phyloP scores from a whole-genome alignment of 805 yeast genomes.

The Yamadazyma sp. region DNA sequence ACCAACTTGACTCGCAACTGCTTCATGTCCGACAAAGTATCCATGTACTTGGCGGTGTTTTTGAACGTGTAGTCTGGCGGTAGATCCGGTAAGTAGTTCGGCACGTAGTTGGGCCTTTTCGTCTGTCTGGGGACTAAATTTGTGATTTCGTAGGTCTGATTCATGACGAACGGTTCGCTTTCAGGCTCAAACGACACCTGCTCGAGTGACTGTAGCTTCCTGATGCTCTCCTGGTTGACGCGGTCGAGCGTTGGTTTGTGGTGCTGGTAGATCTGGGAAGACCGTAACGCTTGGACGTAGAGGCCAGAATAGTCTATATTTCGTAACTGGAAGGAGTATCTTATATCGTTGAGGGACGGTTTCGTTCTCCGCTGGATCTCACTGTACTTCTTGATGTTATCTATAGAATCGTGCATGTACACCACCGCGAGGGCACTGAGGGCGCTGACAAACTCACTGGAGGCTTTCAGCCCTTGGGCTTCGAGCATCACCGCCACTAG shows the following conservation, averaged over 20 bases:
- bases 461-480: conserved; percentile 23
- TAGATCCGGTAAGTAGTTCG: conserved; percentile 77
- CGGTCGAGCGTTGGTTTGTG: conserved; percentile 13
- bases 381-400: conserved; percentile 48
- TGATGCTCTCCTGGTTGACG: conserved; percentile 14
- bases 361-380: conserved; percentile 59
- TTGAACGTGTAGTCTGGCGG: conserved; percentile 95
- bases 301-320: conserved; percentile 41
- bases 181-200: conserved; percentile 31
- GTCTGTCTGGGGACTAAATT: conserved; percentile 54
- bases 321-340: conserved; percentile 44
- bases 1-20: conserved; percentile 69
- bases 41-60: conserved; percentile 67
- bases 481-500: conserved; percentile 25
- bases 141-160: conserved; percentile 50
- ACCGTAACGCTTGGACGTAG: conserved; percentile 30
- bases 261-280: conserved; percentile 19
- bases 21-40: conserved; percentile 66
- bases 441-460: conserved; percentile 27
- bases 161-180: conserved; percentile 54
- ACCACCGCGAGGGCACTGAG: conserved; percentile 27
- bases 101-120: conserved; percentile 49
- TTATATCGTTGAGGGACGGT: conserved; percentile 55
- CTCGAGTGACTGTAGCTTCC: conserved; percentile 17
- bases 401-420: conserved; percentile 38